phyloP scores from a whole-genome alignment of 1,139 yeast species.

The Lodderomyces metapsilosis region DNA sequence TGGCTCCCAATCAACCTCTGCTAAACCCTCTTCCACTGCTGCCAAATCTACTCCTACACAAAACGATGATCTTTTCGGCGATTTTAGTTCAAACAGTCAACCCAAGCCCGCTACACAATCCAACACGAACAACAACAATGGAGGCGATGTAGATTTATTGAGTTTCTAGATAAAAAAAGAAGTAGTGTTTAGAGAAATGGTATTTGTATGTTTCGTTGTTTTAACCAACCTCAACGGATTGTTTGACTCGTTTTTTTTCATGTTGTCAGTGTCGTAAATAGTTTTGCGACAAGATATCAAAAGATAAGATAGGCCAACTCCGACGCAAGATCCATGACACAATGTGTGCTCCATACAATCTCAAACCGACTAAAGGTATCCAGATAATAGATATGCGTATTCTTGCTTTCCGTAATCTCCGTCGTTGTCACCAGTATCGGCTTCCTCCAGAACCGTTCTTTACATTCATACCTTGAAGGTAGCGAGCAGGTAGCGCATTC shows the following conservation, averaged over 20 bases:
- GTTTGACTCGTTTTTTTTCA: neutral
- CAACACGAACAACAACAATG: constrained; percentile 14
- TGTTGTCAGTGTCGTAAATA: neutral
- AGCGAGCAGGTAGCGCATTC: too few species aligned
- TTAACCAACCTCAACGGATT: neutral
- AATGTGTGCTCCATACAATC: too few species aligned
- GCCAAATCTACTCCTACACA: constrained; percentile 3
- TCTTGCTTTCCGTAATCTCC: too few species aligned
- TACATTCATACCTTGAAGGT: too few species aligned
- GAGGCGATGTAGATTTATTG: constrained; percentile 33
- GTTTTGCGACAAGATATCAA: neutral
- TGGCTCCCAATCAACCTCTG: constrained; percentile 11
- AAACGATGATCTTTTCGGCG: constrained; percentile 24
- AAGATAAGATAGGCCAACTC: neutral
- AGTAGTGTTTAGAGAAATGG: too few species aligned
- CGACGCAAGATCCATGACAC: neutral
- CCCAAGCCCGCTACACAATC: constrained; percentile 9
- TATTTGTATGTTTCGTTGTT: too few species aligned
- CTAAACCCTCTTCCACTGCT: neutral
- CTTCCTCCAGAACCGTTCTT: too few species aligned
- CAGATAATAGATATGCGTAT: too few species aligned
- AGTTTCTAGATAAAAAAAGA: constrained; percentile 22
- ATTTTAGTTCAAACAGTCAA: constrained; percentile 17
- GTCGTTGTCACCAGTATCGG: too few species aligned
- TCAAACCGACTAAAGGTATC: neutral